Conservation (phyloP, 2,329 filamentous ascomycete species). For the Trichoderma aggressivum region DNA sequence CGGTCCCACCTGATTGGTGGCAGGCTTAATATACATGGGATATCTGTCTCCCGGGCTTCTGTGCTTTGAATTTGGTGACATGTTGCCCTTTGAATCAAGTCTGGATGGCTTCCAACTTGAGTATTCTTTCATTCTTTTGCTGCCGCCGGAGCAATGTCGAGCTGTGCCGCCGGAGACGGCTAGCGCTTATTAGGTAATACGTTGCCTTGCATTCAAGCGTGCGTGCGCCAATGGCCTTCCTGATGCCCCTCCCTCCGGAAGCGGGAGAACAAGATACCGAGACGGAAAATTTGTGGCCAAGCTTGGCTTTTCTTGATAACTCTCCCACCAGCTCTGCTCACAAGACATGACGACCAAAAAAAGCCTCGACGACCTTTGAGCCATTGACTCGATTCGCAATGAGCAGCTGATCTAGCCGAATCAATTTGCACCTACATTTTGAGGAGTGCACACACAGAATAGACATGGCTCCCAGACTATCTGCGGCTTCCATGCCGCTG, state of each 20-base stretch:
- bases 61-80: background rate
- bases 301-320: background rate
- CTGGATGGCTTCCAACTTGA: background rate
- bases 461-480: constrained; percentile 34
- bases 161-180: background rate
- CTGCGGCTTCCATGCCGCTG: constrained; percentile 29
- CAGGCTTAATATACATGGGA: background rate
- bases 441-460: background rate
- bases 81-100: background rate
- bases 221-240: background rate
- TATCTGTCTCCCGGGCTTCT: background rate
- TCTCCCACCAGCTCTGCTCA: background rate
- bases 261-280: constrained; percentile 1
- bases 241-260: background rate
- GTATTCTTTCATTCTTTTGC: background rate
- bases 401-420: background rate
- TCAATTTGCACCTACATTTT: background rate
- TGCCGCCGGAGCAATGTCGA: background rate
- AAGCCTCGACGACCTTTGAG: background rate
- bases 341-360: background rate
- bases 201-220: background rate
- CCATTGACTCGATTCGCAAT: constrained; percentile 12
- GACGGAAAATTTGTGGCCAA: constrained; percentile 9
- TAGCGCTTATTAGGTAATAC: background rate
- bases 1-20: background rate